These are phyloP conservation scores for Metschnikowia dekortorum DNA, from an alignment of 805 yeast species.

Conservation along the genomic window DNA sequence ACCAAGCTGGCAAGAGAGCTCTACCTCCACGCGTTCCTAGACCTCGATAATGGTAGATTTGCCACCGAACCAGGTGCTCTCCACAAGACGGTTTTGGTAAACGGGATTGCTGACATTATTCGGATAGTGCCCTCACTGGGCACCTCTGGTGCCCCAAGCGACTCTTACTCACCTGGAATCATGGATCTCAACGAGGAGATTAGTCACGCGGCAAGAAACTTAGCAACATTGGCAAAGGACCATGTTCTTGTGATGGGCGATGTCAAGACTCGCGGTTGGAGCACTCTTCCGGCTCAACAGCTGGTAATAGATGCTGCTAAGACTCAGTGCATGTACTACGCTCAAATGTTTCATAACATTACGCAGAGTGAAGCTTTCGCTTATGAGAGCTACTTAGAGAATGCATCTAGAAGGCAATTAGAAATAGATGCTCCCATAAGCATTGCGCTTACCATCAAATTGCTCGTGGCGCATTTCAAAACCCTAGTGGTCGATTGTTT, in stretches of 20 bases:
- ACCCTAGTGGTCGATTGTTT: conserved; percentile 41
- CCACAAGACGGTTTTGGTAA: conserved; percentile 40
- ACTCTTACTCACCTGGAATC: neutral
- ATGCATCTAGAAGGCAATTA: conserved; percentile 43
- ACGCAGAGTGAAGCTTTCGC: conserved; percentile 21
- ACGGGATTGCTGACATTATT: conserved; percentile 46
- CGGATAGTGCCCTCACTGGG: conserved; percentile 1
- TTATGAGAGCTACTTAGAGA: conserved; percentile 42
- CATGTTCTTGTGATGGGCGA: conserved; percentile 34
- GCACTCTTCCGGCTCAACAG: conserved; percentile 43
- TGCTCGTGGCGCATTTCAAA: conserved; percentile 33
- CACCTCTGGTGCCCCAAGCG: neutral
- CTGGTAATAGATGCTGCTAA: conserved; percentile 48
- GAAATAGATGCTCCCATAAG: conserved; percentile 48
- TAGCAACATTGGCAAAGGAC: conserved; percentile 6
- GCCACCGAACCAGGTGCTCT: conserved; percentile 4
- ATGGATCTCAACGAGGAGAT: neutral
- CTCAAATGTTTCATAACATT: conserved; percentile 32
- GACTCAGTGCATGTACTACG: conserved; percentile 60
- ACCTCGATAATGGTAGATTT: conserved; percentile 23
- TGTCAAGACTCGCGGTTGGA: conserved; percentile 54
- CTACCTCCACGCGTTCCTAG: conserved; percentile 48
- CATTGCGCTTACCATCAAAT: conserved; percentile 33
- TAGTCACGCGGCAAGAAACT: neutral
- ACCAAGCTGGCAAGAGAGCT: conserved; percentile 61